Evolutionary conservation across 495 filamentous ascomycete species (phyloP).

Genomic region (Diplogelasinospora grovesii): DNA sequence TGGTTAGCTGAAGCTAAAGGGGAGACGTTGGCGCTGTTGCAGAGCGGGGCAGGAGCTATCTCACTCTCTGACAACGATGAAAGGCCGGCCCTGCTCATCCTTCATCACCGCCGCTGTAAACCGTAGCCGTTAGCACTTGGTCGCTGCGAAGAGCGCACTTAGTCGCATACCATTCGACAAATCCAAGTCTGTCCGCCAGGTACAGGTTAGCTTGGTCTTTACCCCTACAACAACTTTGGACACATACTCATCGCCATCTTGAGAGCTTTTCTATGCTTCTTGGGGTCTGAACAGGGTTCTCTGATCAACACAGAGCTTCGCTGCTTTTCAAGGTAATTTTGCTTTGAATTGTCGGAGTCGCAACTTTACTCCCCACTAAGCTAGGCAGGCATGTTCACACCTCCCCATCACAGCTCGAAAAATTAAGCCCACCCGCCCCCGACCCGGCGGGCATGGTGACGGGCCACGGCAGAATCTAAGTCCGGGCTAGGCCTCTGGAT

Average conservation of each 20-base stretch:
- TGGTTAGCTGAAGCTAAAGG: slow-evolving; percentile 9
- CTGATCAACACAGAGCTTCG: too few species aligned
- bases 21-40: too few species aligned
- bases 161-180: slow-evolving; percentile 41
- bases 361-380: too few species aligned
- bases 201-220: slow-evolving; percentile 22
- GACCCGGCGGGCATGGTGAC: slow-evolving; percentile 6
- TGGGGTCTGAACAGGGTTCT: too few species aligned
- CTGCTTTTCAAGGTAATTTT: too few species aligned
- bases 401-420: slow-evolving; percentile 23
- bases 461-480: slow-evolving; percentile 25
- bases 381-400: slow-evolving; percentile 20
- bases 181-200: too few species aligned
- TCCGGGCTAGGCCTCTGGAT: slow-evolving; percentile 16
- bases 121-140: slow-evolving; percentile 7
- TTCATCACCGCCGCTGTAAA: slow-evolving; percentile 47
- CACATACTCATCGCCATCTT: slow-evolving; percentile 46
- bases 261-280: slow-evolving; percentile 8
- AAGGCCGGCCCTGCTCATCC: slow-evolving; percentile 94
- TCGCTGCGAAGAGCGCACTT: background rate
- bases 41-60: slow-evolving; percentile 27
- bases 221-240: background rate
- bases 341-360: too few species aligned
- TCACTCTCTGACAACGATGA: slow-evolving; percentile 98
- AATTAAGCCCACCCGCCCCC: slow-evolving; percentile 21